Base-by-base conservation (phyloP, 768 basidiomycete species). In the Kwoniella europaea region DNA sequence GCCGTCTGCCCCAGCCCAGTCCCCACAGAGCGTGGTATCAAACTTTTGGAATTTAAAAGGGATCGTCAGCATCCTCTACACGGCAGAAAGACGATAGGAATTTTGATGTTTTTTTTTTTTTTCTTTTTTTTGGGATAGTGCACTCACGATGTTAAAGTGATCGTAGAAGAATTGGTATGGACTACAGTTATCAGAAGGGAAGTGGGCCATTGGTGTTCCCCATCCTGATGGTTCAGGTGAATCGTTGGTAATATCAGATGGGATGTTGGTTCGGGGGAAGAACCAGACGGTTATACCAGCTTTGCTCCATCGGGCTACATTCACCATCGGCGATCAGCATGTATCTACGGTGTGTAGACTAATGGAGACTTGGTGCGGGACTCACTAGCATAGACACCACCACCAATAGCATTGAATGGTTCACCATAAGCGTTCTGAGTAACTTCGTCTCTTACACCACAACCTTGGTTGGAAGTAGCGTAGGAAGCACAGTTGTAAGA, bases 321-420 rank as follows among this genome's bases (percentile, higher is more conserved):
- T 27, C 4, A 27, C 27, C 27, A 27, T 27, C 4, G 27, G 2
- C 27, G 27, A 27, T 27, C 27, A 27, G 27, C 27, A 27, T 27
- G 27, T 27, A 27, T 27, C 3, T 27, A 27, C 4, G 27, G 27
- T 27, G 27, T 27, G 27, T 27, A 27, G 27, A 4, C 27, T 20
- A 24, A 24, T 24, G 24, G 29, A 50, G 35, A 9, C n/a, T 10
- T n/a, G 6, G 15, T 1, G 18, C 3, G 46, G 44, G 56, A 88
- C 92, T 82, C 79, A 94, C 92, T 92, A 63, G 91, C 91, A 84
- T 93, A 96, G 62, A 93, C 91, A 75, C 94, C 94, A 56, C 94
- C 94, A 10, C 89, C 89, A 74, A 87, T 90, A n/a, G 79, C 82
- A 83, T 98, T 98, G 86, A 95, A 98, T 13, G 86, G 88, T n/a